Base-by-base conservation (phyloP, 176 grass and related monocot genomes). In the Bothriochloa decipiens region DNA sequence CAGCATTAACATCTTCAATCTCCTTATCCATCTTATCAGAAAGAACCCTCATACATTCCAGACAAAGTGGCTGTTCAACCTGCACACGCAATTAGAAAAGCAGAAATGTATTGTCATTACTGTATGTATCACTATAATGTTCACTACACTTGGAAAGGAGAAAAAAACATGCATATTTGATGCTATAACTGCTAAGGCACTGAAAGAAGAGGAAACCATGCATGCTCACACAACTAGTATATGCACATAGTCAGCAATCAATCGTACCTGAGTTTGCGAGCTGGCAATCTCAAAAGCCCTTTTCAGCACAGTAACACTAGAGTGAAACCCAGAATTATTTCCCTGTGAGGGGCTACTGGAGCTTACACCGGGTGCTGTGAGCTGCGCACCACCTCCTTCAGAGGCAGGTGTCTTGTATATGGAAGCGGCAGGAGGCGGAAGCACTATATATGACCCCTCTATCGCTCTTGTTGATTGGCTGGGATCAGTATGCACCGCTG, bases 21-120 rank as follows among this genome's bases (percentile, higher is more conserved):
- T 96, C 93, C 84, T 92, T 96, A 61, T 94, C 93, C 88, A 96
- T 89, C 88, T 99, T 99, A 85, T 96, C 93, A 72, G 91, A 99
- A 68, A 99, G 85, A 70, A 99, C 71, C 72, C 91, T 75, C 93
- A 96, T 99, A 77, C 97, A 99, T 28, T 99, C 97, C 83, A 99
- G 83, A 71, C 97, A 99, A 63, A 96, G 93, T 61, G 97, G 93
- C 70, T 96, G 97, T 65, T 99, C 97, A 87, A 99, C 90, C 97
- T 99, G 88, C 63, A 71, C 3, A 70, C 58, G 5, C 7, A 27
- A 29, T 60, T 20, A 13, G 35, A 71, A 55, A 40, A 60, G 33
- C 7, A n/a, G 15, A 18, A 81, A 82, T 6, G 23, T 27, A 70
- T 42, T 6, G 27, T 3, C 7, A 42, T 16, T 55, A 5, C n/a